Evolutionary conservation across 345 rosid genomes (phyloP).

Genomic region (Boechera divaricarpa): DNA sequence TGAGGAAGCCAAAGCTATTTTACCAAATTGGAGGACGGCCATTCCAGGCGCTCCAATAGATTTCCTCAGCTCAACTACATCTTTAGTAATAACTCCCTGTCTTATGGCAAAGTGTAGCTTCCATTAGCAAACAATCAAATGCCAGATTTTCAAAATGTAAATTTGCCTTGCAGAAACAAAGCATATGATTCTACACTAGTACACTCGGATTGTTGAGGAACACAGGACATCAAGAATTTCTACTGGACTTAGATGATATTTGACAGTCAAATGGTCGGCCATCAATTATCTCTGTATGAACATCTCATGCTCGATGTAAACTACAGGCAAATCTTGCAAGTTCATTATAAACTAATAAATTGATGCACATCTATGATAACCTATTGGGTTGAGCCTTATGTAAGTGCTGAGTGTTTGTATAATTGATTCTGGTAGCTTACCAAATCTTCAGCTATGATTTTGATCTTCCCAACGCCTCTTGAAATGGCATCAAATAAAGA

Average conservation of each 20-base stretch:
- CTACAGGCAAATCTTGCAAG: neutral
- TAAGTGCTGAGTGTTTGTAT: neutral
- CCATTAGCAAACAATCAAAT: conserved; percentile 25
- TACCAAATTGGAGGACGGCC: conserved; percentile 99
- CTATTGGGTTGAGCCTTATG: neutral
- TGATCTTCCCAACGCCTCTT: conserved; percentile 69
- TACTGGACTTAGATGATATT: neutral
- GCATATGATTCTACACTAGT: conserved; percentile 10
- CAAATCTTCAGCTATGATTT: conserved; percentile 93
- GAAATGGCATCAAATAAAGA: conserved; percentile 81
- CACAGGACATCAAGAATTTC: neutral
- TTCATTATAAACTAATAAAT: neutral
- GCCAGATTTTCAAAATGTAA: neutral
- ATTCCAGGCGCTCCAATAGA: conserved; percentile 97
- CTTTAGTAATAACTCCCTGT: conserved; percentile 96
- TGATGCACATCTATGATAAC: neutral
- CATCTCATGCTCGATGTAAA: neutral
- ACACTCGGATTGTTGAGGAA: neutral
- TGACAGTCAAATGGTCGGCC: neutral
- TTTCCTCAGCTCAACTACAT: conserved; percentile 84
- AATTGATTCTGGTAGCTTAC: conserved; percentile 52
- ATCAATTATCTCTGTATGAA: neutral
- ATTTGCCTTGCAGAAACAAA: conserved; percentile 1
- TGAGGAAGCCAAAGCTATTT: conserved; percentile 5
- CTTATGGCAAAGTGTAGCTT: conserved; percentile 10